A percentile compares a stretch with the other conserved stretches of the same genome.
Conservation (phyloP, 1,284 basidiomycete species). For the Takashimella tepidaria region DNA sequence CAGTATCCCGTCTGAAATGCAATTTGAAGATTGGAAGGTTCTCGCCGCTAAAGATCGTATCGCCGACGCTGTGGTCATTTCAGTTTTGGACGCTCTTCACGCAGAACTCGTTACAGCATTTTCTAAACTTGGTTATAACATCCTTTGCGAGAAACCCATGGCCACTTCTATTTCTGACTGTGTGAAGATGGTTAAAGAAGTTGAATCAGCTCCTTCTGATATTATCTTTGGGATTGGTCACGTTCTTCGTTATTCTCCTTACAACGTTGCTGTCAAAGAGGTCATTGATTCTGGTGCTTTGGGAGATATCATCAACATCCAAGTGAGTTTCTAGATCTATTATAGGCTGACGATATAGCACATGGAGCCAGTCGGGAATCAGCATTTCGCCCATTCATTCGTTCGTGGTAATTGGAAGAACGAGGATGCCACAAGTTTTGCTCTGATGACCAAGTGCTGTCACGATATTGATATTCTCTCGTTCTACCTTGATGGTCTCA, state of each 20-base stretch:
- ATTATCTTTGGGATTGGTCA: constrained; percentile 79
- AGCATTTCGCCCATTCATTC: constrained; percentile 60
- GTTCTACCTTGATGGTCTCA: constrained; percentile 55
- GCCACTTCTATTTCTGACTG: constrained; percentile 68
- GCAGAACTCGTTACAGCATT: constrained; percentile 66
- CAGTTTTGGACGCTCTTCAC: constrained; percentile 68
- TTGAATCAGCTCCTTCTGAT: constrained; percentile 54
- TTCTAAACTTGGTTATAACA: constrained; percentile 72
- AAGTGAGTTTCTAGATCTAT: constrained; percentile 56
- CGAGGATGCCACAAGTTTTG: constrained; percentile 66
- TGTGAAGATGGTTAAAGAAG: constrained; percentile 64
- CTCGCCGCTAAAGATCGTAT: constrained; percentile 62
- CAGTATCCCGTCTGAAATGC: constrained; percentile 58
- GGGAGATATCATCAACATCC: constrained; percentile 68
- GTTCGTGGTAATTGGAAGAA: constrained; percentile 72
- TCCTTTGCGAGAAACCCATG: constrained; percentile 87
- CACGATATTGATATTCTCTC: constrained; percentile 80
- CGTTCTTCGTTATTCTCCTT: constrained; percentile 79
- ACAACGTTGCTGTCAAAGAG: constrained; percentile 63
- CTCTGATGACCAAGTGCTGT: constrained; percentile 81
- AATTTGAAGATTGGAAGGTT: constrained; percentile 67
- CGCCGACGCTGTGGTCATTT: constrained; percentile 71
- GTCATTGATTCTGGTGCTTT: constrained; percentile 64
- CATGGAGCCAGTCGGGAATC: constrained; percentile 39
- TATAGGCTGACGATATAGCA: constrained; percentile 16